phyloP scores from a whole-genome alignment of 768 basidiomycete species.

The Floccularia luteovirens region DNA sequence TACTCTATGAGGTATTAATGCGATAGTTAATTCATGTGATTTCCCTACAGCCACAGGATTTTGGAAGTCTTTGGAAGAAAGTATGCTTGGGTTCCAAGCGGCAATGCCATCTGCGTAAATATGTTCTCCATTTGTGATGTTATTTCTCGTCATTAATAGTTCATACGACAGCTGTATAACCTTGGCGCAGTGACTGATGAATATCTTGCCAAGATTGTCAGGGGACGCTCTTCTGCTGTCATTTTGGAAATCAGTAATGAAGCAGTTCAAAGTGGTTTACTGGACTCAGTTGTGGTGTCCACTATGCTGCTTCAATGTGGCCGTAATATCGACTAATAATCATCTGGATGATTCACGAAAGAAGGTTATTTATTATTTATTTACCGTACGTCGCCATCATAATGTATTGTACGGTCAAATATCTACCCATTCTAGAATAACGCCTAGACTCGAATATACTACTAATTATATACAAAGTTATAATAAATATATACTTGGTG shows the following conservation, averaged over 20 bases:
- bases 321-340: conserved; percentile 31
- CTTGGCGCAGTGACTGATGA: not conserved
- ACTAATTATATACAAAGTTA: conserved; percentile 1
- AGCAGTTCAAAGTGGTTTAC: conserved; percentile 30
- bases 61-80: conserved; percentile 29
- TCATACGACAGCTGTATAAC: not conserved
- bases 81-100: conserved; percentile 31
- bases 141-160: not conserved
- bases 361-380: conserved; percentile 3
- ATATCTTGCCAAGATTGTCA: not conserved
- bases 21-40: not conserved
- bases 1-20: not conserved
- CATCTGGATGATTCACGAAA: conserved; percentile 2
- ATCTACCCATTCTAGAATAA: not conserved
- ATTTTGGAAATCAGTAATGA: not conserved
- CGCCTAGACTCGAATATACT: conserved; percentile 4
- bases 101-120: conserved; percentile 17
- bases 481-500: conserved; percentile 1
- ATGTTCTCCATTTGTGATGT: not conserved
- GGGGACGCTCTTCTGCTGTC: not conserved
- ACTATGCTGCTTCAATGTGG: conserved; percentile 38
- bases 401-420: conserved; percentile 3
- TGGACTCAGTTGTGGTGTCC: conserved; percentile 35
- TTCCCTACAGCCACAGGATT: conserved; percentile 20
- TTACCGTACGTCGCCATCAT: too few relatives aligned